A percentile compares a stretch with the other conserved stretches of the same genome.
phyloP scores from a whole-genome alignment of 306 rosid species.

The Oxytropis ochrocephala region DNA sequence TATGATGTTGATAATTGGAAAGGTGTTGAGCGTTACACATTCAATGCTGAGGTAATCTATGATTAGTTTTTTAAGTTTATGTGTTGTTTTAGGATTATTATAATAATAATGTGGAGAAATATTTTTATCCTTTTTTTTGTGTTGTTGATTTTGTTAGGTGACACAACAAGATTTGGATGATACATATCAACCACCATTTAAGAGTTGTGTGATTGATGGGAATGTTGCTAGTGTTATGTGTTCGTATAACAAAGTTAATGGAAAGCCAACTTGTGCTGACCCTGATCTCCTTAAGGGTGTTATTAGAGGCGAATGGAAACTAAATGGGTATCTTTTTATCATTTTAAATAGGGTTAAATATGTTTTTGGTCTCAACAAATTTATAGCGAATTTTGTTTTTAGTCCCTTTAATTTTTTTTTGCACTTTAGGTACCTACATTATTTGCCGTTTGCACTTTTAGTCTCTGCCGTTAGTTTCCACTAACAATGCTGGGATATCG shows the following conservation, averaged over 20 bases:
- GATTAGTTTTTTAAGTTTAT: neutral
- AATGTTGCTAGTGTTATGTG: constrained; percentile 99
- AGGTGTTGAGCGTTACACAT: constrained; percentile 61
- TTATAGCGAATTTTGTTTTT: too few species aligned
- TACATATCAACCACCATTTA: constrained; percentile 91
- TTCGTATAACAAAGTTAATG: constrained; percentile 89
- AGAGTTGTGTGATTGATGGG: constrained; percentile 93
- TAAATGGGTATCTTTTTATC: constrained; percentile 63
- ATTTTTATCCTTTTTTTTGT: neutral
- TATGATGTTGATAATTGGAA: constrained; percentile 94
- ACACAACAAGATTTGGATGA: constrained; percentile 88
- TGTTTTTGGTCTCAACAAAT: too few species aligned
- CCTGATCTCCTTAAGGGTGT: constrained; percentile 82
- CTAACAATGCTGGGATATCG: too few species aligned
- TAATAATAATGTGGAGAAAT: neutral
- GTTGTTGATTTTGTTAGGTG: constrained; percentile 41
- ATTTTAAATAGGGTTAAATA: too few species aligned
- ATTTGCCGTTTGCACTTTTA: too few species aligned
- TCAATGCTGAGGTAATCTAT: constrained; percentile 73
- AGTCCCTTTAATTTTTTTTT: too few species aligned
- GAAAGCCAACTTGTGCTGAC: constrained; percentile 92
- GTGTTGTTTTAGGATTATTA: neutral
- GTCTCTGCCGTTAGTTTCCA: too few species aligned
- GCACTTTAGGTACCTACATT: too few species aligned
- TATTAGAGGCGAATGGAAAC: constrained; percentile 79